Evolutionary conservation across 2,329 filamentous ascomycete genomes (phyloP).

Genomic region (Fusarium pseudoanthophilum): DNA sequence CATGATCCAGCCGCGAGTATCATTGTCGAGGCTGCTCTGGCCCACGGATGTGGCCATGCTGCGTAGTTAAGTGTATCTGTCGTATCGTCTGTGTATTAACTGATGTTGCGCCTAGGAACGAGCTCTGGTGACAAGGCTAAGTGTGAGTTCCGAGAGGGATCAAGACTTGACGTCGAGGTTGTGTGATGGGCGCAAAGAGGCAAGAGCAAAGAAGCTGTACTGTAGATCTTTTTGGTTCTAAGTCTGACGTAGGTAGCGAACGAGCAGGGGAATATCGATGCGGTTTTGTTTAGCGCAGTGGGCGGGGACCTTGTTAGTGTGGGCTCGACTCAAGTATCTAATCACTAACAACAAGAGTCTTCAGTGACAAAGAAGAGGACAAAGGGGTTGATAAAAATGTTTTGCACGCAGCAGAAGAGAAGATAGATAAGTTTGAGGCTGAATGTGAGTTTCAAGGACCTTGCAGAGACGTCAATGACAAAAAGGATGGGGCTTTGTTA

Average conservation of each 20-base stretch:
- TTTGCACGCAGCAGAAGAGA: background rate
- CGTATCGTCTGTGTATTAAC: slow-evolving; percentile 10
- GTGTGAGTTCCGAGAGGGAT: background rate
- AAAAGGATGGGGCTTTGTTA: slow-evolving; percentile 18
- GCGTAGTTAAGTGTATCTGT: slow-evolving; percentile 6
- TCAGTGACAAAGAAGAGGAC: slow-evolving; percentile 2
- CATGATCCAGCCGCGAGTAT: slow-evolving; percentile 95
- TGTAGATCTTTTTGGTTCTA: slow-evolving; percentile 29
- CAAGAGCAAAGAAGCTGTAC: slow-evolving; percentile 17
- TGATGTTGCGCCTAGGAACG: background rate
- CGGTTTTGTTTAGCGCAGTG: slow-evolving; percentile 28
- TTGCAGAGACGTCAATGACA: background rate
- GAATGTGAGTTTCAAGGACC: background rate
- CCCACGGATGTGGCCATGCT: slow-evolving; percentile 52
- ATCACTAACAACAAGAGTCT: slow-evolving; percentile 6
- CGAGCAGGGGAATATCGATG: slow-evolving; percentile 28
- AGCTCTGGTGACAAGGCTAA: background rate
- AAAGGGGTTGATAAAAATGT: background rate
- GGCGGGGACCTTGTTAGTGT: slow-evolving; percentile 22
- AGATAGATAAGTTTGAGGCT: background rate
- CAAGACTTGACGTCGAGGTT: background rate
- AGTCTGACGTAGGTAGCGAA: slow-evolving; percentile 42
- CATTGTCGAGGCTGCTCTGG: slow-evolving; percentile 69
- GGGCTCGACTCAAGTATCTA: background rate
- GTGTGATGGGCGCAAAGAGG: slow-evolving; percentile 18